Conservation (phyloP, 2,329 filamentous ascomycete species). For the Calonectria naviculata region DNA sequence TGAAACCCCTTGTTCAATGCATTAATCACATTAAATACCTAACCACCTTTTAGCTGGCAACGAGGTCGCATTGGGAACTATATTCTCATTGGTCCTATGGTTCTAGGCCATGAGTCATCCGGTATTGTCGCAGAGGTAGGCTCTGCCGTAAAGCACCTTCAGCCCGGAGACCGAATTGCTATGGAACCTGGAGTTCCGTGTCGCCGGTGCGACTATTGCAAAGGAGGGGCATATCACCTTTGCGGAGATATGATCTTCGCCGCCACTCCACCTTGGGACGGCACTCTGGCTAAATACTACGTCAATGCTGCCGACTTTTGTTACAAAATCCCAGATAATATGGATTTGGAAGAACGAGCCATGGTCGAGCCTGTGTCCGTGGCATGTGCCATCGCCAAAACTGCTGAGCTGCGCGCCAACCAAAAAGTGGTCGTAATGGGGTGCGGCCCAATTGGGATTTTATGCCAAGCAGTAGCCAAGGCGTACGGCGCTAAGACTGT, state of each 20-base stretch:
- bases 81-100: conserved; percentile 54
- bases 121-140: conserved; percentile 55
- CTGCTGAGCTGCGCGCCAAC: conserved; percentile 50
- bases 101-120: conserved; percentile 59
- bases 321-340: conserved; percentile 56
- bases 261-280: conserved; percentile 60
- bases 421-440: conserved; percentile 60
- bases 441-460: conserved; percentile 57
- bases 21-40: neutral
- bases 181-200: conserved; percentile 62
- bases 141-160: conserved; percentile 52
- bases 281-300: conserved; percentile 62
- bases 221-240: conserved; percentile 52
- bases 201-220: conserved; percentile 55
- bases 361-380: conserved; percentile 62
- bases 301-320: conserved; percentile 57
- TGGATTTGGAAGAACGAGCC: conserved; percentile 59
- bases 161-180: conserved; percentile 57
- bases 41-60: neutral
- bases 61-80: conserved; percentile 43
- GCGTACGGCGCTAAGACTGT: conserved; percentile 31
- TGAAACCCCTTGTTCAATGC: neutral
- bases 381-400: conserved; percentile 57
- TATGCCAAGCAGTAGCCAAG: neutral
- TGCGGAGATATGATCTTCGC: conserved; percentile 59